Evolutionary conservation across 2,329 filamentous ascomycete species (phyloP).

Genomic region (Helminthosporium solani): DNA sequence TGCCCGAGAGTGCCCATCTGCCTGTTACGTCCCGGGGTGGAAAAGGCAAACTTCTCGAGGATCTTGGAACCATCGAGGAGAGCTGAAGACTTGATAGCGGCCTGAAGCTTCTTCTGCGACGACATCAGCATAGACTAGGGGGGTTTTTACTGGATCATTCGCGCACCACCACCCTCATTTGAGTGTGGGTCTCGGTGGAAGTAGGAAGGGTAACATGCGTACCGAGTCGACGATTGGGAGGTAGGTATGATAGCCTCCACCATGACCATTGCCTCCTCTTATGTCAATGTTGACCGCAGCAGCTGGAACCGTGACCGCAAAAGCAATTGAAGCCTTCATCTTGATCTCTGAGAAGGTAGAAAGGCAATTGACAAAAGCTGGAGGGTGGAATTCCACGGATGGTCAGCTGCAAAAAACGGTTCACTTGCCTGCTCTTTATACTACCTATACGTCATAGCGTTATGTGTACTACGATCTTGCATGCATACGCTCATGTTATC

Average conservation of each 20-base stretch:
- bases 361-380: too few species aligned
- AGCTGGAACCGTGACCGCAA: constrained; percentile 19
- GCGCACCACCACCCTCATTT: too few species aligned
- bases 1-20: constrained; percentile 42
- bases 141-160: too few species aligned
- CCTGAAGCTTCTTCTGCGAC: constrained; percentile 28
- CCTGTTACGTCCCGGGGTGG: constrained; percentile 26
- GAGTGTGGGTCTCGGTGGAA: too few species aligned
- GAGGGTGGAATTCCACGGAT: not conserved
- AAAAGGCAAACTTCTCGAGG: constrained; percentile 51
- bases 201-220: not conserved
- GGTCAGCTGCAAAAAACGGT: not conserved
- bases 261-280: constrained; percentile 7
- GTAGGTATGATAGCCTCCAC: constrained; percentile 17
- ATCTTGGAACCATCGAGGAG: constrained; percentile 53
- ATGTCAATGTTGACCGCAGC: constrained; percentile 3
- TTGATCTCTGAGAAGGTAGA: not conserved
- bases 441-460: too few species aligned
- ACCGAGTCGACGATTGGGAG: constrained; percentile 27
- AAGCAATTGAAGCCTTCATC: constrained; percentile 25
- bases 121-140: constrained; percentile 7
- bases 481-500: not conserved
- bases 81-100: constrained; percentile 45
- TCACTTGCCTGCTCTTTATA: not conserved
- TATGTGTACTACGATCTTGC: not conserved